Conservation (phyloP, 805 yeast species). For the Cyberlindnera xylosilytica region DNA sequence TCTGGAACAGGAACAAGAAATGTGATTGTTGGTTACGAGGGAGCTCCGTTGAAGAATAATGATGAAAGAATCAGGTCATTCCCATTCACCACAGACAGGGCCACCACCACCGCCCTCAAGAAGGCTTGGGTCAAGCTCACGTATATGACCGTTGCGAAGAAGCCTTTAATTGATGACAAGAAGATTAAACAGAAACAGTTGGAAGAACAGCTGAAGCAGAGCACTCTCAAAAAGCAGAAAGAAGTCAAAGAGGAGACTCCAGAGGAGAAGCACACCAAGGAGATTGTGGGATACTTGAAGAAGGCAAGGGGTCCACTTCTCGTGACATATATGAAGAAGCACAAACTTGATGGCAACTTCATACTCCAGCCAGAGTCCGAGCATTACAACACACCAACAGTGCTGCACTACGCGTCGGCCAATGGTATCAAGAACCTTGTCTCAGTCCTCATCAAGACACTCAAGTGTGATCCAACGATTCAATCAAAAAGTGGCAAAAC, state of each 20-base stretch:
- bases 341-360: constrained; percentile 53
- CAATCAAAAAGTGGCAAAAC: constrained; percentile 49
- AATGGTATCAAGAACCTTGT: constrained; percentile 68
- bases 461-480: constrained; percentile 70
- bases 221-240: constrained; percentile 25
- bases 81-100: constrained; percentile 89
- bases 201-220: constrained; percentile 31
- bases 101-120: constrained; percentile 77
- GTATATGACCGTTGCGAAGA: constrained; percentile 48
- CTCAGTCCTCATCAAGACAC: constrained; percentile 49
- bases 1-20: constrained; percentile 66
- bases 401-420: constrained; percentile 75
- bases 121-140: constrained; percentile 81
- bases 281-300: constrained; percentile 56
- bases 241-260: constrained; percentile 27
- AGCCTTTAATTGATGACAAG: constrained; percentile 45
- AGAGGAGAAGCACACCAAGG: constrained; percentile 52
- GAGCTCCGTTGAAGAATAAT: constrained; percentile 44
- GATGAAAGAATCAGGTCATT: constrained; percentile 67
- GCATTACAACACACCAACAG: constrained; percentile 60
- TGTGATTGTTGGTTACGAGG: constrained; percentile 64
- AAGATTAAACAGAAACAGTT: constrained; percentile 26
- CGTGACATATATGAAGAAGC: constrained; percentile 54
- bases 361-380: constrained; percentile 51
- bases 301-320: constrained; percentile 78